Conservation (phyloP, 768 basidiomycete species). For the Termitomyces sp. region DNA sequence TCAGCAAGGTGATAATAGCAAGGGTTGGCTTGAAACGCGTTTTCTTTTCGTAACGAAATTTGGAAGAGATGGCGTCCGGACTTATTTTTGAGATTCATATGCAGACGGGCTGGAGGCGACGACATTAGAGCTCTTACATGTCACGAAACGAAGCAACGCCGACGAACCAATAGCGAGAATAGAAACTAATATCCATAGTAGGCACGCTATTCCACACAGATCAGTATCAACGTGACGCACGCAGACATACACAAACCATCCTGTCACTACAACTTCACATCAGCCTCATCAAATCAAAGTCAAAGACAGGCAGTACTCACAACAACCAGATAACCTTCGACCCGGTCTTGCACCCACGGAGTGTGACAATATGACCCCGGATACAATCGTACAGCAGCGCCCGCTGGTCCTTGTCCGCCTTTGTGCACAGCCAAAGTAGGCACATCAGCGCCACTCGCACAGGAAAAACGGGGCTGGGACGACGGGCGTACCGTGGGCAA, state of each 20-base stretch:
- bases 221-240: not conserved
- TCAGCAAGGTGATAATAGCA: not conserved
- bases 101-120: not conserved
- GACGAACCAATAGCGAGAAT: not conserved
- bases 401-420: conserved; percentile 88
- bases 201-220: not conserved
- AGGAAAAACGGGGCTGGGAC: not conserved
- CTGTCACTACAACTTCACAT: no score
- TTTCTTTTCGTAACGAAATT: not conserved
- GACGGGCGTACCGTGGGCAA: conserved; percentile 59
- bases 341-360: conserved; percentile 89
- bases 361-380: conserved; percentile 81
- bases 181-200: conserved; percentile 2
- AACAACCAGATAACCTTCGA: conserved; percentile 93
- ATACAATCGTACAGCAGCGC: conserved; percentile 82
- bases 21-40: not conserved
- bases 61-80: not conserved
- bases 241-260: not conserved
- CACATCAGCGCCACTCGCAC: not conserved
- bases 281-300: no score
- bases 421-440: conserved; percentile 3
- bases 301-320: conserved; percentile 26
- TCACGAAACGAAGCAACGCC: not conserved
- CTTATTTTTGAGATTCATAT: not conserved
- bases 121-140: not conserved